Evolutionary conservation across 2,329 filamentous ascomycete species (phyloP), one percentile per base, ranked within the genome.

Genomic region (Colletotrichum filicis): DNA sequence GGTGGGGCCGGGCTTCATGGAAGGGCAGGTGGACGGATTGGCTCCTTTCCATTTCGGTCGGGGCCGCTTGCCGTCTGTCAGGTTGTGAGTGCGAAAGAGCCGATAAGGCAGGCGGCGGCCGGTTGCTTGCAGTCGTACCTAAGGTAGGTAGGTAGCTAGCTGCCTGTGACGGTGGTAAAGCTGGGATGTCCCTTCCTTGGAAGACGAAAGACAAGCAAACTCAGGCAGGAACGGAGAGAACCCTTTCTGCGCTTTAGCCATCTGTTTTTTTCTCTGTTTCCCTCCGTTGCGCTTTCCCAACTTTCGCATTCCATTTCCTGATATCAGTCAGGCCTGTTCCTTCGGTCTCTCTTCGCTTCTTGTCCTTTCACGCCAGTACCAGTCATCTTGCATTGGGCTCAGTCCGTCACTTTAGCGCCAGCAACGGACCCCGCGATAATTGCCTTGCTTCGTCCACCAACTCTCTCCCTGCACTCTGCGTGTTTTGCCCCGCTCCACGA

Each of bases 171-270:
- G 28, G 57, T 52, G 37, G 58, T 68, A 68, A 53, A 53, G 19
- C 65, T 53, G 65, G 65, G 69, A 72, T 68, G 37, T 14, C 67
- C 68, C 68, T 67, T 71, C 35, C 49, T 71, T 28, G 26, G n/a
- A 28, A 5, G 60, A 9, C 16, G 16, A 9, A 28, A 14, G 53
- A 62, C 59, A 26, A 16, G 22, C 60, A 59, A 66, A 60, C 55
- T 52, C 32, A 26, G 32, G 24, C 37, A 55, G 52, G 52, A 26
- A 42, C 37, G 37, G 37, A 42, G 30, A 14, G 64, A 42, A 28
- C 53, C 37, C 42, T 66, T 66, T 2, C 22, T 28, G 11, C 53
- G 11, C 53, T 22, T 2, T 9, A 9, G 53, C 30, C n/a, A 16
- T 5, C 8, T 49, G 28, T 8, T 56, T 14, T 60, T 35, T 32